Evolutionary conservation across 352 stramenopile species (phyloP).

Genomic region (Plasmopara muralis): DNA sequence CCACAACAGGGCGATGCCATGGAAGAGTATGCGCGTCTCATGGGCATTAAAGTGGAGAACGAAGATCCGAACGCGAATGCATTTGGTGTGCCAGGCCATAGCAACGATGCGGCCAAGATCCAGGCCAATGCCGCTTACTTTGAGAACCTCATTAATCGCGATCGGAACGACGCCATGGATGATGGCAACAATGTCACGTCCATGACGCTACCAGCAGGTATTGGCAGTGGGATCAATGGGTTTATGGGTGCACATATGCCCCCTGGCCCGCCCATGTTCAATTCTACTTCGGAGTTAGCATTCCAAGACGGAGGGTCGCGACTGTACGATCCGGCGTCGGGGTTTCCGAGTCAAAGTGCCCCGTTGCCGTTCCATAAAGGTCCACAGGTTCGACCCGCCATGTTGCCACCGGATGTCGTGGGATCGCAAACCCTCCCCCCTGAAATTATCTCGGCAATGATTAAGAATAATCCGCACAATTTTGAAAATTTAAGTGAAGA

Average conservation of each 20-base stretch:
- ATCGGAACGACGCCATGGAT: constrained; percentile 39
- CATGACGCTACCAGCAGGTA: constrained; percentile 56
- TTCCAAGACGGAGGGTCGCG: constrained; percentile 59
- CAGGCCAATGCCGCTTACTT: constrained; percentile 80
- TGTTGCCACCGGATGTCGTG: constrained; percentile 33
- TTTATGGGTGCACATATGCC: constrained; percentile 33
- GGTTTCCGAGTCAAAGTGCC: constrained; percentile 28
- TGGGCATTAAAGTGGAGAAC: constrained; percentile 78
- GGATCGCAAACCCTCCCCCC: constrained; percentile 74
- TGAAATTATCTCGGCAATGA: constrained; percentile 75
- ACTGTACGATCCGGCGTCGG: constrained; percentile 62
- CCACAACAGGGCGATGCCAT: constrained; percentile 44
- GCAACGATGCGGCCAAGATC: constrained; percentile 54
- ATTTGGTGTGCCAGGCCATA: constrained; percentile 19
- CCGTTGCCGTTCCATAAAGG: constrained; percentile 46
- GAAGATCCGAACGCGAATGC: constrained; percentile 39
- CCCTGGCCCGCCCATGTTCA: constrained; percentile 33
- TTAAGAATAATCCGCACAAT: constrained; percentile 68
- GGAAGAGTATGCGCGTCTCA: constrained; percentile 75
- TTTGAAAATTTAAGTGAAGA: constrained; percentile 80
- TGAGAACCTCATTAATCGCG: constrained; percentile 61
- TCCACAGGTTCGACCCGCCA: constrained; percentile 18
- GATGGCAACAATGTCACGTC: constrained; percentile 49
- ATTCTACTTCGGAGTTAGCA: constrained; percentile 46
- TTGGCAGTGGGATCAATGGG: constrained; percentile 58